Evolutionary conservation across 305 asterid genomes (phyloP), one percentile per base, ranked within the genome.

Genomic region (Solanum hybrid): DNA sequence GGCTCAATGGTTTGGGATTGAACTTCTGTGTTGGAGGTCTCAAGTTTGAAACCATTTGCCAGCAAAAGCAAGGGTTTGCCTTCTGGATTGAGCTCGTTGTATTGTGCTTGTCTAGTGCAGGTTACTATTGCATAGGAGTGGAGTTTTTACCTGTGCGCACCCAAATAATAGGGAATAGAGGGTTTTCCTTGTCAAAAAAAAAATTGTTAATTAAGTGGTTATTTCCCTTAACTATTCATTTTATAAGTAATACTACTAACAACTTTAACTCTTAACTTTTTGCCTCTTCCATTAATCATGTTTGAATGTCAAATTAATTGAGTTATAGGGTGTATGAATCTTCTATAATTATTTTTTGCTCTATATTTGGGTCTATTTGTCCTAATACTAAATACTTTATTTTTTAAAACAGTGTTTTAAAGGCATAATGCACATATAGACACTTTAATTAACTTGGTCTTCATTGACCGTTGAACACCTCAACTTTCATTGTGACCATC

Each of bases 21-120:
- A 3, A 61, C 1, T 61, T 61, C 0, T 22, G 10, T 20, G 26
- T 8, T 20, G 0, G 71, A 61, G 71, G 26, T 61, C 0, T 20
- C 11, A 61, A 61, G 26, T 20, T 61, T 61, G 11, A 20, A 61
- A 61, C 1, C 11, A 2, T 0, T 57, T 57, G 5, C 0, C 69
- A 57, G 24, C 11, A 0, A 57, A 3, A 3, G 61, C 61, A 6
- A 6, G 6, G 5, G 71, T 20, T 61, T 61, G 71, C 0, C 12
- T 8, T 61, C 0, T 3, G 12, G 5, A 0, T 20, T 0, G 12
- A 61, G 0, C 11, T 20, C 5, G 0, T 61, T 0, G 71, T 20
- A 61, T 0, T 61, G 11, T 1, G 71, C 71, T 61, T 20, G 71
- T 61, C 26, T 20, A 8, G 71, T 20, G 26, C 5, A 8, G 11